Evolutionary conservation across 163 green algal species (phyloP).

Genomic region (Picocystis sp.): DNA sequence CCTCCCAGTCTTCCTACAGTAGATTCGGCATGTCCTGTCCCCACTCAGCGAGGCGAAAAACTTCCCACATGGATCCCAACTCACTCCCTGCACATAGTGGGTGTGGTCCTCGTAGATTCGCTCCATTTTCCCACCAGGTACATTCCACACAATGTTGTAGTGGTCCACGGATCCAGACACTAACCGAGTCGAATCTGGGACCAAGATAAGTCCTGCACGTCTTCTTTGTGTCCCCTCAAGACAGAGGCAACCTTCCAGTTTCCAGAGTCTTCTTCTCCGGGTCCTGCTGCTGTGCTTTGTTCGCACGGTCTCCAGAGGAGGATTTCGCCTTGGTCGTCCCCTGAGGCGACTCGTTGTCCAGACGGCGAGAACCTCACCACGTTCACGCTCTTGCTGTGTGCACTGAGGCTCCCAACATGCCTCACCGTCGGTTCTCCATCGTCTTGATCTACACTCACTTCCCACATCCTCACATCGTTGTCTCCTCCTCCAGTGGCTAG

Average conservation of each 20-base stretch:
- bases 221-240: conserved; percentile 57
- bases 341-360: conserved; percentile 47
- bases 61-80: conserved; percentile 67
- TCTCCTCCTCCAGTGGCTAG: conserved; percentile 76
- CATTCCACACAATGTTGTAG: conserved; percentile 62
- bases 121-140: conserved; percentile 18
- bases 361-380: conserved; percentile 70
- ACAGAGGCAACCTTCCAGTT: not conserved
- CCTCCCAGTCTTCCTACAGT: conserved; percentile 13
- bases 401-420: conserved; percentile 35
- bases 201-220: conserved; percentile 83
- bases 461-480: conserved; percentile 76
- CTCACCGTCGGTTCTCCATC: conserved; percentile 28
- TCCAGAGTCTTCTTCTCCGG: conserved; percentile 9
- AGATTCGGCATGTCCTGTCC: conserved; percentile 66
- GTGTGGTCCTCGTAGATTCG: conserved; percentile 43
- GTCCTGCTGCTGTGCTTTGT: conserved; percentile 9
- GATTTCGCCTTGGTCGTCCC: conserved; percentile 65
- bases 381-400: conserved; percentile 70
- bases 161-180: conserved; percentile 69
- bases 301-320: conserved; percentile 45
- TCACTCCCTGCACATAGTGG: conserved; percentile 90
- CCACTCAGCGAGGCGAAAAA: conserved; percentile 56
- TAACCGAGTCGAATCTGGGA: conserved; percentile 53
- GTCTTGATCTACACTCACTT: conserved; percentile 7